Conservation (phyloP, 148 eudicot species). For the Camellia granthamiana region DNA sequence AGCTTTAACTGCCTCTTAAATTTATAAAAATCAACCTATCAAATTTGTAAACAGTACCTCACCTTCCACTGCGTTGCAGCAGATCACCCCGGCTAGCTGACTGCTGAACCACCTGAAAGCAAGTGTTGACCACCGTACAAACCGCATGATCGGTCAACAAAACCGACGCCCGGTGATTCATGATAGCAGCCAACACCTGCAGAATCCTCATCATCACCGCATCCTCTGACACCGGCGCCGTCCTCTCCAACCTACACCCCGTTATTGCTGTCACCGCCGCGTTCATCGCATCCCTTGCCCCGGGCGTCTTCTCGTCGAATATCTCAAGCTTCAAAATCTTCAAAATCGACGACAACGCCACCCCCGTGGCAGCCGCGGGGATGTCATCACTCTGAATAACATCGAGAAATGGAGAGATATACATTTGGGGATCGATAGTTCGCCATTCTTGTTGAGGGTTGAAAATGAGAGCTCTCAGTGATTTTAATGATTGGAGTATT, state of each 20-base stretch:
- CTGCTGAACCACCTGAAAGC: slow-evolving; percentile 71
- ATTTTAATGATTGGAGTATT: slow-evolving; percentile 61
- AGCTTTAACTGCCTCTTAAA: too few relatives aligned
- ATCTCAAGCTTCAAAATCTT: slow-evolving; percentile 60
- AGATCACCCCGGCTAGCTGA: slow-evolving; percentile 57
- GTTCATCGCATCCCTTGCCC: slow-evolving; percentile 61
- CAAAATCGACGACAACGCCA: slow-evolving; percentile 61
- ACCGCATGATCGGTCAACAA: slow-evolving; percentile 62
- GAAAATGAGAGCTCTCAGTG: slow-evolving; percentile 65
- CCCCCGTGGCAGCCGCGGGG: slow-evolving; percentile 72
- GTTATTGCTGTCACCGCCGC: slow-evolving; percentile 57
- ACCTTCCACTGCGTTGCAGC: slow-evolving; percentile 61
- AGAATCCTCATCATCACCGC: slow-evolving; percentile 71
- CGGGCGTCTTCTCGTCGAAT: slow-evolving; percentile 71
- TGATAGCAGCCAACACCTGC: slow-evolving; percentile 40
- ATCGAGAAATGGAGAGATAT: slow-evolving; percentile 78
- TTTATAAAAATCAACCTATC: too few relatives aligned
- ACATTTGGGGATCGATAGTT: slow-evolving; percentile 64
- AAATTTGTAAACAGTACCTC: background rate
- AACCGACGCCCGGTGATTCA: slow-evolving; percentile 56
- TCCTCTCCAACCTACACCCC: slow-evolving; percentile 65
- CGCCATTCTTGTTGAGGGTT: slow-evolving; percentile 83
- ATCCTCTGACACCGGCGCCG: slow-evolving; percentile 52
- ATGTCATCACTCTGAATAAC: slow-evolving; percentile 77
- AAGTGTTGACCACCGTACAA: slow-evolving; percentile 71